These are phyloP conservation scores for Leccinum broughii DNA, from an alignment of 768 basidiomycete species.

Conservation along the genomic window DNA sequence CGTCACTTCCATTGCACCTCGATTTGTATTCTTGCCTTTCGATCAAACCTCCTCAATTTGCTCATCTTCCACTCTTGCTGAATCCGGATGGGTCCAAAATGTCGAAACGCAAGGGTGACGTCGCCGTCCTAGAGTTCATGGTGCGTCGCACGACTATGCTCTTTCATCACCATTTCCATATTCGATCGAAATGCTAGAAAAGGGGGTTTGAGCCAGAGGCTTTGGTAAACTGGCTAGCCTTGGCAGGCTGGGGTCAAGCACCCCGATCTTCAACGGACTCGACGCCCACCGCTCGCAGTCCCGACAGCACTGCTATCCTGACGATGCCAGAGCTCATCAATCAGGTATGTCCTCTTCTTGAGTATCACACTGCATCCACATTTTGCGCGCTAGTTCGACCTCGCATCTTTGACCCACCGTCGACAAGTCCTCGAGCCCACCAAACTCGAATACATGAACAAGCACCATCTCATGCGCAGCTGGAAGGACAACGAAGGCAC, in stretches of 20 bases:
- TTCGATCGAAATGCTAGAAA: slow-evolving; percentile 43
- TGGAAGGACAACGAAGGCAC: slow-evolving; percentile 54
- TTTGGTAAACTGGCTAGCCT: slow-evolving; percentile 88
- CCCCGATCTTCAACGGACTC: slow-evolving; percentile 31
- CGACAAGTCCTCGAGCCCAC: slow-evolving; percentile 76
- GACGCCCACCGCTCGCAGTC: slow-evolving; percentile 40
- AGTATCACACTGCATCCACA: background rate
- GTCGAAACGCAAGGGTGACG: slow-evolving; percentile 92
- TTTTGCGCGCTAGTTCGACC: slow-evolving; percentile 58
- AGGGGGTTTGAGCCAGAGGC: slow-evolving; percentile 90
- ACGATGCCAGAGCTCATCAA: slow-evolving; percentile 63
- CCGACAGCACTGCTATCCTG: slow-evolving; percentile 67
- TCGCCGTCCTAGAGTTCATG: slow-evolving; percentile 82
- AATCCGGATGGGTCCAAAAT: slow-evolving; percentile 93
- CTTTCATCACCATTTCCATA: background rate
- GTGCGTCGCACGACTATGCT: slow-evolving; percentile 41
- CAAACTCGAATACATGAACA: slow-evolving; percentile 88
- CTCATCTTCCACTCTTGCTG: slow-evolving; percentile 86
- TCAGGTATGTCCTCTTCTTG: slow-evolving; percentile 41
- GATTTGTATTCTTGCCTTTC: slow-evolving; percentile 82
- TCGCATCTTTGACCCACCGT: slow-evolving; percentile 74
- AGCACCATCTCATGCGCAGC: slow-evolving; percentile 69
- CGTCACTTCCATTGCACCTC: slow-evolving; percentile 88
- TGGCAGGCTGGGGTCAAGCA: slow-evolving; percentile 89
- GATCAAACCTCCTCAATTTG: slow-evolving; percentile 75